Evolutionary conservation across 2,329 filamentous ascomycete genomes (phyloP), one percentile per base, ranked within the genome.

Genomic region (Xylaria hypoxylon): DNA sequence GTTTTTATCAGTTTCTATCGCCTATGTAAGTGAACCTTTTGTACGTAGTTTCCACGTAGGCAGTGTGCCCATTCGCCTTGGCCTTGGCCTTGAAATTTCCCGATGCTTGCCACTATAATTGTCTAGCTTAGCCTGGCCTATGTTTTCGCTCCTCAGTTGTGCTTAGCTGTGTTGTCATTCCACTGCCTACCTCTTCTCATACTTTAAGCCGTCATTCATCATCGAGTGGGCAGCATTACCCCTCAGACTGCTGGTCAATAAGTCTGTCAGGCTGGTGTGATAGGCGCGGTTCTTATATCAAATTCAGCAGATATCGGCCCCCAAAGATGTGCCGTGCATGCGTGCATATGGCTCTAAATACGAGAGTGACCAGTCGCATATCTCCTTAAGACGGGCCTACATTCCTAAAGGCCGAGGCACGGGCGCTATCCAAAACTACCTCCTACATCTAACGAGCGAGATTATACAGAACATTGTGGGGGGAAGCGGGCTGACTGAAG

Each of bases 341-440:
- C 15, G 42, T 44, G 44, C 45, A 45, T 45, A 28, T 47, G 22
- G 24, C 33, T 50, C 44, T 24, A 38, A 45, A 65, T 65, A 57
- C 65, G 58, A 65, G 47, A 15, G 40, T 68, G 65, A 65, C 50
- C 48, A 47, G 65, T 65, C 53, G 62, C 17, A 50, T 44, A 65
- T 33, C 17, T 31, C 47, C 50, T 26, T 52, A 45, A 42, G 52
- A 31, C 35, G 28, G 38, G 45, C 35, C 51, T 57, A 38, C 26
- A 26, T 33, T 35, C 51, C 57, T 57, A 17, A 51, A 65, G 56
- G 26, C 51, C 33, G 26, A 45, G 42, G 50, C 50, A 48, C 38
- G 57, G 53, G 31, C 19, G 19, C 55, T n/a, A 40, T 56, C 48
- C 28, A 56, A 51, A 38, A 55, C 59, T n/a, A n/a, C n/a, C n/a